Evolutionary conservation across 2,329 filamentous ascomycete genomes (phyloP).

Genomic region (Xylariomycetidae sp.): DNA sequence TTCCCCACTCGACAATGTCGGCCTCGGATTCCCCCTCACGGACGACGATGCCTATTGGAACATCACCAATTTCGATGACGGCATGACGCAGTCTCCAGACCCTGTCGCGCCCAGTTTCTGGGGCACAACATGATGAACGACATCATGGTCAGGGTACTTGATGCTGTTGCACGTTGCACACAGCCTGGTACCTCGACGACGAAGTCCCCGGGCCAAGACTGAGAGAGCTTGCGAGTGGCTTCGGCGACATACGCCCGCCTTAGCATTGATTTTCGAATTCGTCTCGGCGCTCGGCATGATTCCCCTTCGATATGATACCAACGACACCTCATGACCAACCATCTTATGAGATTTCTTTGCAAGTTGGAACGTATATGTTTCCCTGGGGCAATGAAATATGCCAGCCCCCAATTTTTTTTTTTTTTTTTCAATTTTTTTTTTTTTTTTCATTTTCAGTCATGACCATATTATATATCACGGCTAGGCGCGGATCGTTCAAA

Average conservation of each 20-base stretch:
- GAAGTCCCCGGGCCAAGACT: too few relatives aligned
- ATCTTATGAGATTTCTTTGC: conserved; percentile 14
- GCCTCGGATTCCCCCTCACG: conserved; percentile 41
- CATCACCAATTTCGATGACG: conserved; percentile 33
- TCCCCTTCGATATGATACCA: too few relatives aligned
- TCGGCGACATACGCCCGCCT: too few relatives aligned
- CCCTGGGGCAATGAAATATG: conserved; percentile 13
- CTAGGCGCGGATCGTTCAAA: conserved; percentile 9
- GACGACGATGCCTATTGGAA: conserved; percentile 39
- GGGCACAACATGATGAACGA: conserved; percentile 19
- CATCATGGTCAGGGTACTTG: too few relatives aligned
- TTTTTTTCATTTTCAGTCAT: conserved; percentile 14
- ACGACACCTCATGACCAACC: conserved; percentile 15
- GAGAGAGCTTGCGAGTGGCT: too few relatives aligned
- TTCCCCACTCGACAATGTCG: conserved; percentile 33
- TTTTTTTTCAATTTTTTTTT: conserved; percentile 14
- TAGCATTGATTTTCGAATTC: conserved; percentile 35
- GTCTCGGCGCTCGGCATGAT: conserved; percentile 15
- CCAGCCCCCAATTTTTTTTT: conserved; percentile 12
- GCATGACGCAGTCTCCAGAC: conserved; percentile 29
- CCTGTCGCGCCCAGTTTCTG: conserved; percentile 27
- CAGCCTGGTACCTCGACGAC: too few relatives aligned
- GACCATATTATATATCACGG: conserved; percentile 11
- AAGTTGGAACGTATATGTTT: too few relatives aligned
- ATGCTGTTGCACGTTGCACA: too few relatives aligned